phyloP scores from a whole-genome alignment of 2,329 filamentous ascomycete genomes.

The Diaporthe ampelina region DNA sequence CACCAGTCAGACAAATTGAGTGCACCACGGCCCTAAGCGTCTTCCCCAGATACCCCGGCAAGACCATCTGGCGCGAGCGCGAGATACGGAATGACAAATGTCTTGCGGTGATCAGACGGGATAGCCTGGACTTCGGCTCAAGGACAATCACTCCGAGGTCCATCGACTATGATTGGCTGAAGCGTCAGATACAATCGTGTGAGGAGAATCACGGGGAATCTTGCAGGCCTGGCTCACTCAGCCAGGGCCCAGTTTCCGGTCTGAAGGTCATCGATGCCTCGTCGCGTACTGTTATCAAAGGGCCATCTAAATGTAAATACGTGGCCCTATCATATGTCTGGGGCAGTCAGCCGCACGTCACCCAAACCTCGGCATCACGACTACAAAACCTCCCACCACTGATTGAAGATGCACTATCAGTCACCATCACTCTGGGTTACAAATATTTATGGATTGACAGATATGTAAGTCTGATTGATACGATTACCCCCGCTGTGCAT shows the following conservation, averaged over 20 bases:
- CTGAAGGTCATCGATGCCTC: not conserved
- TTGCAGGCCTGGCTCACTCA: not conserved
- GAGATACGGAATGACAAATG: too few species aligned
- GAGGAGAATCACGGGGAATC: not conserved
- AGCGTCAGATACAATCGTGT: not conserved
- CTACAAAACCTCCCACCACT: not conserved
- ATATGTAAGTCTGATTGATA: not conserved
- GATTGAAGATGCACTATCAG: not conserved
- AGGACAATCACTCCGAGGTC: not conserved
- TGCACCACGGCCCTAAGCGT: too few species aligned
- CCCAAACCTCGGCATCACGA: too few species aligned
- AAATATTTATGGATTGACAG: not conserved
- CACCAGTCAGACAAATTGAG: too few species aligned
- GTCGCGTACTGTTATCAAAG: not conserved
- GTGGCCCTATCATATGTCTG: not conserved
- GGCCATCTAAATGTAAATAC: not conserved
- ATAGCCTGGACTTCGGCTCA: not conserved
- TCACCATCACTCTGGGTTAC: not conserved
- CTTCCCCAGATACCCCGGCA: too few species aligned
- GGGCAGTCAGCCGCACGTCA: not conserved
- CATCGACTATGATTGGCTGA: not conserved
- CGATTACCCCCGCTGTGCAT: too few species aligned
- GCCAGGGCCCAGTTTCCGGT: not conserved
- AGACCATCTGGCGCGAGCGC: too few species aligned
- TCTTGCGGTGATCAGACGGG: not conserved